phyloP scores from a whole-genome alignment of 768 basidiomycete species.

The Amylocystis lapponica region DNA sequence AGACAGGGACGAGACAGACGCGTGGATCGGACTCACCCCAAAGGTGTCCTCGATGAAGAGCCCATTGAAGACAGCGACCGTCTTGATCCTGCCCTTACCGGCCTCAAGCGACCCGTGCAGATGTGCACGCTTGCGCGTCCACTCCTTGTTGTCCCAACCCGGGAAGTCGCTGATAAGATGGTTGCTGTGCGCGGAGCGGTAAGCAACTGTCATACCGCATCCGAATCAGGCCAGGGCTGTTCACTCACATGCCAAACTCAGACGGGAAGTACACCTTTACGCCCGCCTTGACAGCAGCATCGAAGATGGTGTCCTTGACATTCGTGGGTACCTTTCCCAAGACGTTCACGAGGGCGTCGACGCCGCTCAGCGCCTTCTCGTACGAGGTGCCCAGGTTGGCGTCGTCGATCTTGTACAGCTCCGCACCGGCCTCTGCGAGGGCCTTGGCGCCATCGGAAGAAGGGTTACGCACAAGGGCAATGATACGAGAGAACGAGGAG shows the following conservation, averaged over 20 bases:
- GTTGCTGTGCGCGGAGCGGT: too few relatives aligned
- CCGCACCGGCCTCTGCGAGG: constrained; percentile 12
- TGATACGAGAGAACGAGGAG: constrained; percentile 11
- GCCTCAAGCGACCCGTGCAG: background rate
- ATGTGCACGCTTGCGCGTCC: constrained; percentile 10
- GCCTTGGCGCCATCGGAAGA: constrained; percentile 5
- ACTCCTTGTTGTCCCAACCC: constrained; percentile 7
- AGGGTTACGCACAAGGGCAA: constrained; percentile 12
- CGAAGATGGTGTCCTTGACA: constrained; percentile 5
- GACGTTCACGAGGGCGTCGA: constrained; percentile 18
- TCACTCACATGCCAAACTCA: constrained; percentile 14
- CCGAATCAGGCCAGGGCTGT: too few relatives aligned
- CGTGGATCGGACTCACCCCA: constrained; percentile 2
- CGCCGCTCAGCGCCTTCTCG: constrained; percentile 10
- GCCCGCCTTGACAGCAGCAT: constrained; percentile 8
- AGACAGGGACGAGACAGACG: background rate
- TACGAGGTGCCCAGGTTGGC: constrained; percentile 1
- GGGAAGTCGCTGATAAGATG: constrained; percentile 14
- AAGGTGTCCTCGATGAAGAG: constrained; percentile 11
- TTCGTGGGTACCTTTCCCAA: background rate
- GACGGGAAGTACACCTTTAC: constrained; percentile 16
- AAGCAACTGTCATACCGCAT: too few relatives aligned
- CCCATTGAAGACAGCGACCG: constrained; percentile 13
- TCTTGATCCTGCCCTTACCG: constrained; percentile 11
- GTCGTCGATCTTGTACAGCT: constrained; percentile 6